phyloP scores from a whole-genome alignment of 331 rosid species.

The Spiraea crenata region DNA sequence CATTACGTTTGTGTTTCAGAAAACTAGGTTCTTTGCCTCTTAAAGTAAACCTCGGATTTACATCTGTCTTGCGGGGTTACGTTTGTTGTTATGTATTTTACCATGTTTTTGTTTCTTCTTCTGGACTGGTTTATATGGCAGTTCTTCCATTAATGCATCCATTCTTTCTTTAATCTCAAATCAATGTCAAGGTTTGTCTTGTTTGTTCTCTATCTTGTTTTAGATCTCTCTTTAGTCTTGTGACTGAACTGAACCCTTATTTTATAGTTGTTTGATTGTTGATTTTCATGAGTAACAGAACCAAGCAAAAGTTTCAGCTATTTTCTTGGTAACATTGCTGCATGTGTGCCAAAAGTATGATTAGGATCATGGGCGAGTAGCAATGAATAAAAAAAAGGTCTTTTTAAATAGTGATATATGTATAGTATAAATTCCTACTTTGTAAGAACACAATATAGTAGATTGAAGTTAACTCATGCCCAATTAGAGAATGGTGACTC shows the following conservation, averaged over 20 bases:
- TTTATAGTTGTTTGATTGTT: background rate
- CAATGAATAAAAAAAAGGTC: background rate
- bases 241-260: background rate
- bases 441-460: no score
- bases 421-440: no score
- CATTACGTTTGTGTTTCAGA: conserved; percentile 24
- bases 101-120: conserved; percentile 38
- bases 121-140: conserved; percentile 38
- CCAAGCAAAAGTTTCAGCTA: background rate
- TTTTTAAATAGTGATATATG: no score
- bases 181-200: conserved; percentile 11
- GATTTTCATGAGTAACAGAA: background rate
- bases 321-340: background rate
- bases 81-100: conserved; percentile 21
- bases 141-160: conserved; percentile 22
- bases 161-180: conserved; percentile 20
- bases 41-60: conserved; percentile 24
- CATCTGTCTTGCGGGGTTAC: conserved; percentile 30
- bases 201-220: background rate
- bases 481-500: no score
- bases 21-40: conserved; percentile 34
- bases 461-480: no score
- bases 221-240: background rate
- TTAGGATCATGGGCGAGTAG: background rate
- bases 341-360: conserved; percentile 3